phyloP scores from a whole-genome alignment of 768 basidiomycete genomes.

The Crucibulum laeve region DNA sequence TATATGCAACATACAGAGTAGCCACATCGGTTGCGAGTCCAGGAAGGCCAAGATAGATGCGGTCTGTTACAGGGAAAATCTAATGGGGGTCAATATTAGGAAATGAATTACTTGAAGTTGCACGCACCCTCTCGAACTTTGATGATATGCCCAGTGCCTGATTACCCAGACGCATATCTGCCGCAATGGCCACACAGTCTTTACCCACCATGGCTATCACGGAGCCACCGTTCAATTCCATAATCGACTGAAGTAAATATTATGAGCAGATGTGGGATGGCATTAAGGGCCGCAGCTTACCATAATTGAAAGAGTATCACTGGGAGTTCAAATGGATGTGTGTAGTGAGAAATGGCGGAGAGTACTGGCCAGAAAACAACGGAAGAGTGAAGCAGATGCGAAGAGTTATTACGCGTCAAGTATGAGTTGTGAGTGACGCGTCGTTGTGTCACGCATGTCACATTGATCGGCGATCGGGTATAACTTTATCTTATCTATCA shows the following conservation, averaged over 20 bases:
- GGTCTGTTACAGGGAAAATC: constrained; percentile 94
- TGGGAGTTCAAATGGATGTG: not conserved
- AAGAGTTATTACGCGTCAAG: constrained; percentile 14
- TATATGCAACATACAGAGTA: constrained; percentile 62
- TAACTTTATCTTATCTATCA: too few relatives aligned
- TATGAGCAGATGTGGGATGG: constrained; percentile 3
- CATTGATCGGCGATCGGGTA: not conserved
- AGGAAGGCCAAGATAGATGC: constrained; percentile 86
- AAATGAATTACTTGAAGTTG: not conserved
- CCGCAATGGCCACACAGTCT: constrained; percentile 97
- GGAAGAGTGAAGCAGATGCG: constrained; percentile 5
- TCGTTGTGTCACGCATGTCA: constrained; percentile 29
- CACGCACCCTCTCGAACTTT: constrained; percentile 92
- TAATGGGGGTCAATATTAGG: constrained; percentile 23
- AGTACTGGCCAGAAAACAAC: too few relatives aligned
- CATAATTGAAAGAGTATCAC: not conserved
- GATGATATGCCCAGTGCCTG: constrained; percentile 82
- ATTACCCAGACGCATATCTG: constrained; percentile 87
- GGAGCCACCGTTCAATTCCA: constrained; percentile 96
- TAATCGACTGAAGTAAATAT: constrained; percentile 60
- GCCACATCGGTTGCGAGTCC: constrained; percentile 92
- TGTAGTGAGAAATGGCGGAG: not conserved
- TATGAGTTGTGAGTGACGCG: constrained; percentile 33
- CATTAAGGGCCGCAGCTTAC: not conserved
- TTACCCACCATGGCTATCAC: constrained; percentile 99